These are phyloP conservation scores for Colletotrichum chlorophyti DNA, from an alignment of 2,329 filamentous ascomycete species.

Conservation along the genomic window DNA sequence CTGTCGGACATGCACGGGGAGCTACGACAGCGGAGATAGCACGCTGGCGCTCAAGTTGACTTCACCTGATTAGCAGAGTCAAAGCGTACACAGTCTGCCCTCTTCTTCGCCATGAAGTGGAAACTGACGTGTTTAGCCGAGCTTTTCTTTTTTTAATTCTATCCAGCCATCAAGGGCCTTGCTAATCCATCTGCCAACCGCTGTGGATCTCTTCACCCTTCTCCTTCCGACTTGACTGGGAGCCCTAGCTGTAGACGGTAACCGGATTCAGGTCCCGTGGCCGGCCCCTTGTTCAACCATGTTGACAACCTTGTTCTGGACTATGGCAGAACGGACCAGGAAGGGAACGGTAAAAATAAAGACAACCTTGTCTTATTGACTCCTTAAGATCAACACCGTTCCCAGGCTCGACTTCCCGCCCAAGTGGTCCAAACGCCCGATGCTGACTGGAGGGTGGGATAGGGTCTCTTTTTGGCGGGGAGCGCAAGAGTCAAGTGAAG, in stretches of 20 bases:
- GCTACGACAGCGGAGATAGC: neutral
- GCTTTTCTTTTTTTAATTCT: too few species aligned
- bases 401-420: constrained; percentile 6
- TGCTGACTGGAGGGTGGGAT: constrained; percentile 5
- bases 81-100: constrained; percentile 3
- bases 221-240: neutral
- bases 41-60: neutral
- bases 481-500: constrained; percentile 14
- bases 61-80: neutral
- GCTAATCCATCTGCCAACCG: neutral
- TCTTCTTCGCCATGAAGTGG: neutral
- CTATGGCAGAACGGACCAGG: too few species aligned
- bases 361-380: constrained; percentile 12
- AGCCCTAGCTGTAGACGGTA: neutral
- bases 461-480: neutral
- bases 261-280: constrained; percentile 5
- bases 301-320: constrained; percentile 8
- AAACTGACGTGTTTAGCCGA: neutral
- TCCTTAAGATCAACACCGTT: constrained; percentile 17
- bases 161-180: neutral
- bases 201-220: neutral
- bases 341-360: too few species aligned
- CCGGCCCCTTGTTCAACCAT: constrained; percentile 8
- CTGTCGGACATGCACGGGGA: neutral
- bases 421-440: constrained; percentile 1